Evolutionary conservation across 2,329 filamentous ascomycete genomes (phyloP), one percentile per base, ranked within the genome.

Genomic region (Beauveria medogensis): DNA sequence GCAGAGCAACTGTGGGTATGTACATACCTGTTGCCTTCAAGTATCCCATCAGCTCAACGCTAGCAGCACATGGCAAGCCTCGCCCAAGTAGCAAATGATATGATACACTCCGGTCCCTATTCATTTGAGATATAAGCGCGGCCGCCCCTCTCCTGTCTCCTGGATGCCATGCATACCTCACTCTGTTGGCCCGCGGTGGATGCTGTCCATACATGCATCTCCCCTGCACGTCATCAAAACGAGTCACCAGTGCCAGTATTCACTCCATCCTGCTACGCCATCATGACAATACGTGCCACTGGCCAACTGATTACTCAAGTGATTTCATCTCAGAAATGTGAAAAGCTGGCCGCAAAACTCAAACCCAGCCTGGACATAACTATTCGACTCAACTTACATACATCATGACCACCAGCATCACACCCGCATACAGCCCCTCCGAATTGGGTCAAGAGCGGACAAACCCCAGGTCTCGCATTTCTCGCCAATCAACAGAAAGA

Each of bases 121-220:
- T 20, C 9, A 46, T 46, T 59, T 53, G 14, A 59, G 56, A 59
- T 59, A 59, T 59, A 59, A 59, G 48, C 48, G 22, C 56, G 40
- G n/a, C 56, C 40, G 40, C 56, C 56, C 48, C 37, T 59, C 26
- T 58, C 37, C 55, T 7, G 24, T 22, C 7, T 26, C 30, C 34
- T 4, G 9, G 22, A 41, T 43, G 22, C 26, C 43, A 10, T 57
- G 16, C 22, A 14, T 40, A 16, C 30, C 18, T 46, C 24, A 43
- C 26, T 46, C 24, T 56, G 40, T 26, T 56, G 30, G 55, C 30
- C 43, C 14, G 55, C 28, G 20, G 43, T 8, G 14, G n/a, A 37
- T 16, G 12, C 54, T 30, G 20, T 24, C 16, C 9, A 30, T 44
- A n/a, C 20, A 34, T 22, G 28, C 41, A 9, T 3, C 28, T 26